phyloP scores from a whole-genome alignment of 805 yeast genomes.

The Wickerhamiella occidentalis region DNA sequence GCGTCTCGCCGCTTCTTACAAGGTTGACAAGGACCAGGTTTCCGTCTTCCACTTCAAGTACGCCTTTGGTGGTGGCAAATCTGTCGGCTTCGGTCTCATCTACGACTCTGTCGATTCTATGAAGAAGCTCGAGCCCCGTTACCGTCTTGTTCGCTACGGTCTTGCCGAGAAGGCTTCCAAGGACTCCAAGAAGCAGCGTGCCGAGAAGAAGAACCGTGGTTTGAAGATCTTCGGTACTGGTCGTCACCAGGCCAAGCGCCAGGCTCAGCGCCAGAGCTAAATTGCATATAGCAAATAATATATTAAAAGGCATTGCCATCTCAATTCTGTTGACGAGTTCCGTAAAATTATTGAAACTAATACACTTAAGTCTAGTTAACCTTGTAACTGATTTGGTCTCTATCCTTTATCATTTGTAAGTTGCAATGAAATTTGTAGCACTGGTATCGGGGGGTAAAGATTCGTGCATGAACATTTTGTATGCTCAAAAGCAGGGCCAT shows the following conservation, averaged over 20 bases:
- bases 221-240: constrained; percentile 99
- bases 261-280: constrained; percentile 20
- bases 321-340: not conserved
- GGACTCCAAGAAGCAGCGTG: constrained; percentile 99
- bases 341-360: no score
- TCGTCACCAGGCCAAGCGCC: constrained; percentile 71
- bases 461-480: constrained; percentile 78
- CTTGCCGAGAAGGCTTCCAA: constrained; percentile 91
- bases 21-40: constrained; percentile 84
- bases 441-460: constrained; percentile 94
- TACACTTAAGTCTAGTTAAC: no score
- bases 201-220: constrained; percentile 99
- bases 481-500: constrained; percentile 78
- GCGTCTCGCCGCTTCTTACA: constrained; percentile 77
- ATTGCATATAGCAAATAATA: constrained; percentile 16
- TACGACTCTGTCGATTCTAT: constrained; percentile 97
- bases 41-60: constrained; percentile 99
- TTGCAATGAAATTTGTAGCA: constrained; percentile 94
- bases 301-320: constrained; percentile 10
- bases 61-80: constrained; percentile 99
- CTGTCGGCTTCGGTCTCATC: constrained; percentile 97
- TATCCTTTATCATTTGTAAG: no score
- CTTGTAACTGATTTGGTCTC: no score
- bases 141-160: constrained; percentile 99
- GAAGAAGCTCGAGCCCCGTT: constrained; percentile 96